Base-by-base conservation (phyloP, 2,329 filamentous ascomycete genomes). In the Exophiala spinifera region DNA sequence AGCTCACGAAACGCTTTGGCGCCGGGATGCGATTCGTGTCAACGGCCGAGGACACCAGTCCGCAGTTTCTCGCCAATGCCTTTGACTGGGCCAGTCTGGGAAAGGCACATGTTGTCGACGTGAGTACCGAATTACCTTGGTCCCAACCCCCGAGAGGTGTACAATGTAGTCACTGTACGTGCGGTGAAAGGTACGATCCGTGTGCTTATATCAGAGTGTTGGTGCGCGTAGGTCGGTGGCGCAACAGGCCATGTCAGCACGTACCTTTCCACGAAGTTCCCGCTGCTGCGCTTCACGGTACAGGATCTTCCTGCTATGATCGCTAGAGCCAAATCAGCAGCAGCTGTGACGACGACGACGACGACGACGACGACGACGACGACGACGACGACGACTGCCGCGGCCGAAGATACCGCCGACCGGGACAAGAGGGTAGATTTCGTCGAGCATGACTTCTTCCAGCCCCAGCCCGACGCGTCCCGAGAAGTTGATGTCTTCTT, bases 181-280 rank as follows among this genome's bases (percentile, higher is more conserved):
- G 28, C 11, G 23, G 8, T 25, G 23, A 8, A 5, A 25, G 4
- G 23, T 25, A 31, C 14, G 17, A 21, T 10, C 19, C 23, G 5
- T 47, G 15, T 40, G n/a, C 28, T 31, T 40, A 31, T 25, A 20
- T 40, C n/a, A 39, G 15, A 31, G 11, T 17, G 15, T n/a, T 21
- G 13, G 20, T 40, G n/a, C 5, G 19, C 56, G 50, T 50, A 65
- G 61, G 55, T 68, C 20, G 82, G 82, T 13, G 82, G 82, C 2
- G 80, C 78, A n/a, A 78, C 79, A 46, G 82, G 83, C 0, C 79
- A 82, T 44, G 76, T 79, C n/a, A 76, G 73, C 45, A 72, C 80
- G 14, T 78, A 76, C 2, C 69, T 85, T 40, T 82, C 79, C 1
- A 70, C 72, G 58, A 68, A 67, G 51, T 82, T 77, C 68, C 72